Percentiles rank a stretch among this genome's conserved stretches.
Conservation (phyloP, 1,139 yeast genomes). For the Saccharomyces uvarum region DNA sequence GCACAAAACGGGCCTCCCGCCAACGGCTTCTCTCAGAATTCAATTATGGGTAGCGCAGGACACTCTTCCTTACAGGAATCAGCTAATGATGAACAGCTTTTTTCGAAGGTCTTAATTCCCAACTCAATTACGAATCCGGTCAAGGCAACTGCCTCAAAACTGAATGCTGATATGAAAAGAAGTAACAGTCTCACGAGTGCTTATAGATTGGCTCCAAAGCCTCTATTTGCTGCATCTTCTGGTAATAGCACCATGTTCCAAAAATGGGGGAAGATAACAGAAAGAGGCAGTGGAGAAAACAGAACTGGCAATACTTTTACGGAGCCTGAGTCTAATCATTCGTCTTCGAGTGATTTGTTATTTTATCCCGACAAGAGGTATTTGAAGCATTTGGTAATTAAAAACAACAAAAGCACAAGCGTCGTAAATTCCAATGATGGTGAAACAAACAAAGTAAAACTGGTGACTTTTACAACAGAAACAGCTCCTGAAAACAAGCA, state of each 20-base stretch:
- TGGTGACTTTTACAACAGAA: neutral
- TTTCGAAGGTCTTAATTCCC: neutral
- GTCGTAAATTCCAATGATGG: neutral
- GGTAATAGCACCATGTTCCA: neutral
- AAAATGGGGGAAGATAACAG: neutral
- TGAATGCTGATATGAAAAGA: slow-evolving; percentile 47
- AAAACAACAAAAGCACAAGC: slow-evolving; percentile 13
- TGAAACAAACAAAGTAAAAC: neutral
- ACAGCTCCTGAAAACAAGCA: neutral
- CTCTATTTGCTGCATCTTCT: slow-evolving; percentile 27
- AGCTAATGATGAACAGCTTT: slow-evolving; percentile 1
- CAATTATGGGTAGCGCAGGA: neutral
- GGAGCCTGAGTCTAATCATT: neutral
- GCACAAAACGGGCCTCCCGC: slow-evolving; percentile 6
- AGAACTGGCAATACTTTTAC: neutral
- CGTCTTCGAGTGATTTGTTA: slow-evolving; percentile 14
- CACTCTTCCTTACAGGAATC: neutral
- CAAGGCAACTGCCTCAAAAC: slow-evolving; percentile 35
- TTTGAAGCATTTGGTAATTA: slow-evolving; percentile 21
- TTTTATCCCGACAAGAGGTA: slow-evolving; percentile 28
- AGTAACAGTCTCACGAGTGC: slow-evolving; percentile 54
- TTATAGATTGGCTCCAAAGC: slow-evolving; percentile 44
- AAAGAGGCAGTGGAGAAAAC: neutral
- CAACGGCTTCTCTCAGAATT: neutral
- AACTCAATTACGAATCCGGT: slow-evolving; percentile 45